phyloP scores from a whole-genome alignment of 2,329 filamentous ascomycete genomes.

The Fusarium sp. region DNA sequence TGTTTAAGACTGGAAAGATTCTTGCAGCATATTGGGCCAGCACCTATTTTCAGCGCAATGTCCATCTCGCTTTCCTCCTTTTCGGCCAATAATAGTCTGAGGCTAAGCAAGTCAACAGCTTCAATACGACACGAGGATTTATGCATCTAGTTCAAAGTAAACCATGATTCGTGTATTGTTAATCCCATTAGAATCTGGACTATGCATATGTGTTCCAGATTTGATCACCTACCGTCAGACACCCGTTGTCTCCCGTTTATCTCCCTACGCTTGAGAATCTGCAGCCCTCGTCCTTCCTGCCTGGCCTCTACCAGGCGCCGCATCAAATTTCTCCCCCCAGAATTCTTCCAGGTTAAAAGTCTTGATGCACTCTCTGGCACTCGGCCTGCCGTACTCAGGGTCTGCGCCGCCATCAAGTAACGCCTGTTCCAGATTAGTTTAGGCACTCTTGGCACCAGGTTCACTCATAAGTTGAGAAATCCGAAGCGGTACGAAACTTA shows the following conservation, averaged over 20 bases:
- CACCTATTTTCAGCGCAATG: no score
- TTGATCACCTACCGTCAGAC: no score
- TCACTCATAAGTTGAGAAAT: background rate
- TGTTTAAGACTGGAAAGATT: no score
- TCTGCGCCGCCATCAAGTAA: conserved; percentile 69
- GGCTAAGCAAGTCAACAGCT: no score
- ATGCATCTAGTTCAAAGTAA: no score
- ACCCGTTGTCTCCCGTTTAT: background rate
- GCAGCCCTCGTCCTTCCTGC: conserved; percentile 8
- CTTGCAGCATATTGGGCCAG: no score
- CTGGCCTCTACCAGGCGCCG: conserved; percentile 62
- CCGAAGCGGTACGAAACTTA: conserved; percentile 42
- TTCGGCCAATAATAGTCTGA: no score
- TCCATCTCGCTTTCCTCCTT: no score
- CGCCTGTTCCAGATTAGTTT: conserved; percentile 49
- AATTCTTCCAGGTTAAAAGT: conserved; percentile 69
- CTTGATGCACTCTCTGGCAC: conserved; percentile 63
- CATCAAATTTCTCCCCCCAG: conserved; percentile 67
- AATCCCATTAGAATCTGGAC: no score
- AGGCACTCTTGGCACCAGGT: background rate
- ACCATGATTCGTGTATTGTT: no score
- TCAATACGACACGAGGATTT: no score
- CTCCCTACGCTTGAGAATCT: background rate
- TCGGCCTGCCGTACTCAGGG: conserved; percentile 67
- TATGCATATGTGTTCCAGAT: no score